These are phyloP conservation scores for Cochlearia excelsa DNA, from an alignment of 345 rosid species.

Conservation along the genomic window DNA sequence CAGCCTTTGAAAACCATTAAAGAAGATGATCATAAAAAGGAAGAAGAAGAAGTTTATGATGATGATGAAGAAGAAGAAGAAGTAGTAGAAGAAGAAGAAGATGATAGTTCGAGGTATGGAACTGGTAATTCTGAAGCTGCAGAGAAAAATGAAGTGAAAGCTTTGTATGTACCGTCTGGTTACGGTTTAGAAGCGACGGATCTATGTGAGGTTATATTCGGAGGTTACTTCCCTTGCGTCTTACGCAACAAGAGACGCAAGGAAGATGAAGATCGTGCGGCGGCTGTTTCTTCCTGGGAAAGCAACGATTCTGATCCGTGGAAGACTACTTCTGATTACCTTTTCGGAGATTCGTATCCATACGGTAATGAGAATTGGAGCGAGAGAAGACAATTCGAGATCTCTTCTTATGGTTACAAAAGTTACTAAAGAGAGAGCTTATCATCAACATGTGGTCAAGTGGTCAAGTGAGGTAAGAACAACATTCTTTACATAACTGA, in stretches of 20 bases:
- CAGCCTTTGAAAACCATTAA: slow-evolving; percentile 23
- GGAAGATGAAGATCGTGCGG: slow-evolving; percentile 21
- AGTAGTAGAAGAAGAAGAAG: slow-evolving; percentile 16
- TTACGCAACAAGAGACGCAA: slow-evolving; percentile 34
- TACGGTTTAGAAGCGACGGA: slow-evolving; percentile 78
- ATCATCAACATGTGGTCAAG: not conserved
- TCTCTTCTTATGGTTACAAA: slow-evolving; percentile 28
- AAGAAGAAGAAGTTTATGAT: not conserved
- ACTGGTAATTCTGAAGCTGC: not conserved
- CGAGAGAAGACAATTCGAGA: slow-evolving; percentile 24
- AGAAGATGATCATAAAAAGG: slow-evolving; percentile 18
- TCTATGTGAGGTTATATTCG: slow-evolving; percentile 66
- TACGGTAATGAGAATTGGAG: slow-evolving; percentile 33
- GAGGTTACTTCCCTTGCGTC: slow-evolving; percentile 81
- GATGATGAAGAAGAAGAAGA: not conserved
- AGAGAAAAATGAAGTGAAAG: slow-evolving; percentile 32
- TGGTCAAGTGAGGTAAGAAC: slow-evolving; percentile 6
- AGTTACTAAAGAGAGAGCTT: slow-evolving; percentile 16
- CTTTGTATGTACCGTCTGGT: slow-evolving; percentile 58
- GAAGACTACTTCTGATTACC: slow-evolving; percentile 62
- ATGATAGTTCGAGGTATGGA: slow-evolving; percentile 19
- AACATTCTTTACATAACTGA: slow-evolving; percentile 13
- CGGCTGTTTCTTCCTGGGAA: slow-evolving; percentile 28
- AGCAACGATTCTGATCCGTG: slow-evolving; percentile 38
- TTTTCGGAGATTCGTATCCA: slow-evolving; percentile 67